These are phyloP conservation scores for Candida boidinii DNA, from an alignment of 805 yeast species.

Conservation along the genomic window DNA sequence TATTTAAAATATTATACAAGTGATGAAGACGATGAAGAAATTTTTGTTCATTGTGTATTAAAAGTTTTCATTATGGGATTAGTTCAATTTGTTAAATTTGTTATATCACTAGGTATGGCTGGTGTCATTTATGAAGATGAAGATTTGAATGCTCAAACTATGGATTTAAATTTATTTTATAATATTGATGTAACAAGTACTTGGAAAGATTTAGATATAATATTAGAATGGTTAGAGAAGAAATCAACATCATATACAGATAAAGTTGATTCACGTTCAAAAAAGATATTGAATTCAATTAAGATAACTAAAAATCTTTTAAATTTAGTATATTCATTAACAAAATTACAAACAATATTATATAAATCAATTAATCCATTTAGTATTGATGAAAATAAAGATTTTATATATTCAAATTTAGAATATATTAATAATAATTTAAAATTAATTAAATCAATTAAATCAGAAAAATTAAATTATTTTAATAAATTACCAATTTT, in stretches of 20 bases:
- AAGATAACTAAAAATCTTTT: too few species aligned
- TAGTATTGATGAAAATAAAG: too few species aligned
- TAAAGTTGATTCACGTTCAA: constrained; percentile 8
- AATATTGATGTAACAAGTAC: constrained; percentile 10
- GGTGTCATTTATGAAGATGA: constrained; percentile 71
- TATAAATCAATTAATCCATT: too few species aligned
- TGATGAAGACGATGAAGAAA: constrained; percentile 12
- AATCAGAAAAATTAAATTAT: too few species aligned
- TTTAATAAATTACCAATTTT: constrained; percentile 14
- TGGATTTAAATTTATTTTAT: constrained; percentile 40
- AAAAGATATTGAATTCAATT: constrained; percentile 8
- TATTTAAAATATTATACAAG: too few species aligned
- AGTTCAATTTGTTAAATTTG: constrained; percentile 42
- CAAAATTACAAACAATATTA: too few species aligned
- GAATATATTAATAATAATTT: too few species aligned
- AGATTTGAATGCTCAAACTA: constrained; percentile 57
- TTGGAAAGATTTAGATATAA: constrained; percentile 19
- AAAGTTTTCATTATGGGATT: constrained; percentile 44
- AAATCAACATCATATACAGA: constrained; percentile 11
- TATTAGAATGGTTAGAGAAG: constrained; percentile 25
- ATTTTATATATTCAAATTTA: too few species aligned
- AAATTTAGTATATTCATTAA: too few species aligned
- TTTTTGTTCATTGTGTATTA: constrained; percentile 41
- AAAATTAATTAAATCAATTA: too few species aligned
- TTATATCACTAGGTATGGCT: constrained; percentile 35